These are phyloP conservation scores for Epichloe bromicola DNA, from an alignment of 2,329 filamentous ascomycete species.

Conservation along the genomic window DNA sequence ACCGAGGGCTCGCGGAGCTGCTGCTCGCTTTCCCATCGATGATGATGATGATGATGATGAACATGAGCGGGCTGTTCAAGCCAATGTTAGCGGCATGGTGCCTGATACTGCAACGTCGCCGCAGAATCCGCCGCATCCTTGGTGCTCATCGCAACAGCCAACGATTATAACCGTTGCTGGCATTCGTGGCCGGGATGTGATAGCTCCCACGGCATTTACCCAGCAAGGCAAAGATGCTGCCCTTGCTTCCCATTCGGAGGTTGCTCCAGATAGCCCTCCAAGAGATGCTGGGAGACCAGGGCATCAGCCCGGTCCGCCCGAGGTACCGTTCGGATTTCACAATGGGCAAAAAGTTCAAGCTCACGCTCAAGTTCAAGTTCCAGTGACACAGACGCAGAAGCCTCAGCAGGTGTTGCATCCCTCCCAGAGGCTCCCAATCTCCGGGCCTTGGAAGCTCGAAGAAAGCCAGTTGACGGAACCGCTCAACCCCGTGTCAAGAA, in stretches of 20 bases:
- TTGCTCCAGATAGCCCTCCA: background rate
- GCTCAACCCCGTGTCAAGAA: conserved; percentile 23
- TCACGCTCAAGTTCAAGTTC: background rate
- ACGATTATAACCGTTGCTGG: background rate
- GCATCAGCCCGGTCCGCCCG: background rate
- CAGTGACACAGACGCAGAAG: background rate
- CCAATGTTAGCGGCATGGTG: background rate
- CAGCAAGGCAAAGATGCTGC: background rate
- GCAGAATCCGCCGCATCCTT: background rate
- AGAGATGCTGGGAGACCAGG: background rate
- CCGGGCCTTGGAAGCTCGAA: conserved; percentile 39
- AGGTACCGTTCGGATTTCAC: background rate
- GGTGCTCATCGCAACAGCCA: background rate
- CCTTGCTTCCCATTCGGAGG: background rate
- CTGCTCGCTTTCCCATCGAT: conserved; percentile 19
- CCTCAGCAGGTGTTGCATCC: conserved; percentile 17
- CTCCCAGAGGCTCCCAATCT: conserved; percentile 27
- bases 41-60: conserved; percentile 15
- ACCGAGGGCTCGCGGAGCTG: conserved; percentile 18
- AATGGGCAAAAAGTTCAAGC: background rate
- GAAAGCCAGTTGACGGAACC: conserved; percentile 42
- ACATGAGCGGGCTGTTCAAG: background rate
- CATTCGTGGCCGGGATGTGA: background rate
- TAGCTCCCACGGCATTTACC: background rate
- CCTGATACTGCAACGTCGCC: background rate